These are phyloP conservation scores for Tetrapyrgos nigripes DNA, from an alignment of 1,284 basidiomycete species.

Conservation along the genomic window DNA sequence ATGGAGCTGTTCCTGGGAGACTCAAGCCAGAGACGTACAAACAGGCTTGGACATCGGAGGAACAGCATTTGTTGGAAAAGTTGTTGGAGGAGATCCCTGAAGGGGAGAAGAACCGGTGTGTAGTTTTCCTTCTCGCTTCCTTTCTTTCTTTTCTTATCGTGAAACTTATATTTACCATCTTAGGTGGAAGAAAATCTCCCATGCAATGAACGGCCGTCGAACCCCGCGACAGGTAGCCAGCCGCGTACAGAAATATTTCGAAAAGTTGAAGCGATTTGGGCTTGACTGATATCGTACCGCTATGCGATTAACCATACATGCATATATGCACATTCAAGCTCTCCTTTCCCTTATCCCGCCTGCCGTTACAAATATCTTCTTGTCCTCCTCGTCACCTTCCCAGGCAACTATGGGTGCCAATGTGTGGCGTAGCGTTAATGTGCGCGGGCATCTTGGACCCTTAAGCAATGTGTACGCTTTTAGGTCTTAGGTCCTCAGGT, in stretches of 20 bases:
- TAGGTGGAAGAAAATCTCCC: conserved; percentile 82
- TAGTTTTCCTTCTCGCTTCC: conserved; percentile 5
- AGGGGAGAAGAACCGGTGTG: conserved; percentile 75
- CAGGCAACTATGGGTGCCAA: too few species aligned
- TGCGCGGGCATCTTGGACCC: too few species aligned
- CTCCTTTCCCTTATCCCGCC: too few species aligned
- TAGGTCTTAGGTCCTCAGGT: too few species aligned
- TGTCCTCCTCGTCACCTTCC: too few species aligned
- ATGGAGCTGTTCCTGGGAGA: not conserved
- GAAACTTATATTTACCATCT: not conserved
- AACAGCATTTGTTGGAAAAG: conserved; percentile 77
- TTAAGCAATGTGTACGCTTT: too few species aligned
- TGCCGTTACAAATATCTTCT: too few species aligned
- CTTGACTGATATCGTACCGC: conserved; percentile 22
- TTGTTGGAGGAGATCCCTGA: conserved; percentile 77
- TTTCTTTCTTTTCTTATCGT: not conserved
- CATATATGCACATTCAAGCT: too few species aligned
- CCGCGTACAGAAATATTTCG: conserved; percentile 85
- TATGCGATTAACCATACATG: too few species aligned
- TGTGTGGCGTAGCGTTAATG: too few species aligned
- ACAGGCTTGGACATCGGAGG: conserved; percentile 73
- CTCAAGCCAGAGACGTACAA: conserved; percentile 68
- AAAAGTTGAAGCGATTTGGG: conserved; percentile 81
- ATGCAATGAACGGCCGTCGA: conserved; percentile 75
- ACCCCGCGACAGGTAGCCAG: conserved; percentile 85